These are phyloP conservation scores for Ophiorrhiza pumila DNA, from an alignment of 257 asterid genomes.

Conservation along the genomic window DNA sequence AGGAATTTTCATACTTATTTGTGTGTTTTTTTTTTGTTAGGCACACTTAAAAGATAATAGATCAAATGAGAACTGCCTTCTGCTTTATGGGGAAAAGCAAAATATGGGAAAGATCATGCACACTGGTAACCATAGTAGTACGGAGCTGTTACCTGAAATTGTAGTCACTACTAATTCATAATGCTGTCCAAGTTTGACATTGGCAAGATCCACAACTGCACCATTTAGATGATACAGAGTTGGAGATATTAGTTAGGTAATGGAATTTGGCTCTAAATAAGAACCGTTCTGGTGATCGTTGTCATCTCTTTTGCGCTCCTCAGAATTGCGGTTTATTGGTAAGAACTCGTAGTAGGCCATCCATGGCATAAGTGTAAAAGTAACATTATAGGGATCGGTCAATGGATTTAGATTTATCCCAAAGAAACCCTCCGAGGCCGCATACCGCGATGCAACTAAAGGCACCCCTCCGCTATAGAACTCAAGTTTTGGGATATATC, in stretches of 20 bases:
- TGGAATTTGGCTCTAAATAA: not conserved
- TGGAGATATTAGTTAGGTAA: not conserved
- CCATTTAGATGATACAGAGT: not conserved
- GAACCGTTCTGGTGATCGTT: too few species aligned
- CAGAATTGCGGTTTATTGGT: not conserved
- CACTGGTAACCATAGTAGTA: too few species aligned
- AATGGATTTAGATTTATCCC: not conserved
- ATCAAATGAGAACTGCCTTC: too few species aligned
- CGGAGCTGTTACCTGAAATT: not conserved
- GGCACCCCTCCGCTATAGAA: not conserved
- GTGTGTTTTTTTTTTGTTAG: too few species aligned
- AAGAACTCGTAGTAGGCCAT: slow-evolving; percentile 3
- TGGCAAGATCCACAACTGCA: slow-evolving; percentile 7
- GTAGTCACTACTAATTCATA: slow-evolving; percentile 7
- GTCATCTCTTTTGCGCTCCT: not conserved
- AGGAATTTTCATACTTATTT: too few species aligned
- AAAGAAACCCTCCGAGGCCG: not conserved
- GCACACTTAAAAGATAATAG: too few species aligned
- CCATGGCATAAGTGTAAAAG: slow-evolving; percentile 3
- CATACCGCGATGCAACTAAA: not conserved
- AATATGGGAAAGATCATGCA: too few species aligned
- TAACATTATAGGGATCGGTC: not conserved
- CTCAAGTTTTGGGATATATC: not conserved
- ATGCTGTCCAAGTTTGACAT: too few species aligned
- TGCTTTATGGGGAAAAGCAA: too few species aligned